Evolutionary conservation across 371 early-diverging fungal genomes (phyloP).

Genomic region (Furculomyces boomerangus): DNA sequence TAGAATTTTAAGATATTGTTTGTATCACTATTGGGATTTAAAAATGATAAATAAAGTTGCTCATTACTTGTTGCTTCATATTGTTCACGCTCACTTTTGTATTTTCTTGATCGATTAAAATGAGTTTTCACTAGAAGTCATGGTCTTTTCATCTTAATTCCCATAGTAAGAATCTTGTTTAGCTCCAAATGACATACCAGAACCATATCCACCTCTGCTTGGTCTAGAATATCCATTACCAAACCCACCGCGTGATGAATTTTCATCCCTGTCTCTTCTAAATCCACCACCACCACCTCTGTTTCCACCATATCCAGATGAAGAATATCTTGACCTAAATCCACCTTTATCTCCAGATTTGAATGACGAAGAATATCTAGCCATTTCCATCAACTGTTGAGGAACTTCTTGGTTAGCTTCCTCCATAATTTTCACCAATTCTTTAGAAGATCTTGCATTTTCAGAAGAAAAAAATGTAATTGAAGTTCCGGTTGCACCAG

Average conservation of each 20-base stretch:
- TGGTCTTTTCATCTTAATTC: too few relatives aligned
- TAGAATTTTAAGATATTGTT: too few relatives aligned
- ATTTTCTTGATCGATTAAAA: too few relatives aligned
- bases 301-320: conserved; percentile 31
- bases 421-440: conserved; percentile 73
- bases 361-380: conserved; percentile 25
- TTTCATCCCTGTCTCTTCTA: conserved; percentile 5
- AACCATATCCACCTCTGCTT: conserved; percentile 12
- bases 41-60: too few relatives aligned
- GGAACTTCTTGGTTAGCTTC: conserved; percentile 93
- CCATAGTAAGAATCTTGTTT: conserved; percentile 3
- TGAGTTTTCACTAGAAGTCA: too few relatives aligned
- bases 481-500: conserved; percentile 83
- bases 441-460: conserved; percentile 76
- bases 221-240: conserved; percentile 8
- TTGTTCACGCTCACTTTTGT: too few relatives aligned
- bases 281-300: conserved; percentile 26
- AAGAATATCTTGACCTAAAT: conserved; percentile 28
- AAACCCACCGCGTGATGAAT: conserved; percentile 7
- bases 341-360: conserved; percentile 24
- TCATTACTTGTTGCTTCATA: too few relatives aligned
- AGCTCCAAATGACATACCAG: conserved; percentile 9
- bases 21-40: too few relatives aligned
- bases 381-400: conserved; percentile 65
- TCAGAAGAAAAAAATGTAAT: conserved; percentile 94